These are phyloP conservation scores for Juncus inflexus DNA, from an alignment of 176 grass and related monocot genomes.

Conservation along the genomic window DNA sequence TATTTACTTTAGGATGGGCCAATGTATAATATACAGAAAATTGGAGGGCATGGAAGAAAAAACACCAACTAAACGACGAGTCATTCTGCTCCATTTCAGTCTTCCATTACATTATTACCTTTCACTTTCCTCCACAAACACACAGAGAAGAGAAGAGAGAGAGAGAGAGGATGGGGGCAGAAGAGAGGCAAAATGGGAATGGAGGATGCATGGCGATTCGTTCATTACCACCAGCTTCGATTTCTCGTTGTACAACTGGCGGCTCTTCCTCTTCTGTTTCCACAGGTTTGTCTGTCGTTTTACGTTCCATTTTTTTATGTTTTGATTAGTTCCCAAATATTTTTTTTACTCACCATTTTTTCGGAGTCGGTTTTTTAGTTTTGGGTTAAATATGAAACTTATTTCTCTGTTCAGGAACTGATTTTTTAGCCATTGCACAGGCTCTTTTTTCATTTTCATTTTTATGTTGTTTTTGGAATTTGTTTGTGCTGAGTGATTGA, in stretches of 20 bases:
- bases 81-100: not conserved
- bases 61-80: slow-evolving; percentile 28
- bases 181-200: slow-evolving; percentile 25
- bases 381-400: not conserved
- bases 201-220: slow-evolving; percentile 33
- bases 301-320: not conserved
- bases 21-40: no score
- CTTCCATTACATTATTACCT: not conserved
- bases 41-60: not conserved
- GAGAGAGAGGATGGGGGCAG: slow-evolving; percentile 19
- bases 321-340: not conserved
- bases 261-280: slow-evolving; percentile 17
- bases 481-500: no score
- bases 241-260: slow-evolving; percentile 28
- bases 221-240: slow-evolving; percentile 28
- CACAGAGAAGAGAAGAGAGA: slow-evolving; percentile 23
- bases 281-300: slow-evolving; percentile 14
- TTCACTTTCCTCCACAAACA: not conserved
- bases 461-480: no score
- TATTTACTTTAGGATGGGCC: not conserved
- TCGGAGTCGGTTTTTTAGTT: not conserved
- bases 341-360: not conserved
- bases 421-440: no score
- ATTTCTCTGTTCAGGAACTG: no score
- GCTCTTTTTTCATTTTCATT: no score